phyloP scores from a whole-genome alignment of 2,329 filamentous ascomycete genomes.

The Coniochaeta sp. region DNA sequence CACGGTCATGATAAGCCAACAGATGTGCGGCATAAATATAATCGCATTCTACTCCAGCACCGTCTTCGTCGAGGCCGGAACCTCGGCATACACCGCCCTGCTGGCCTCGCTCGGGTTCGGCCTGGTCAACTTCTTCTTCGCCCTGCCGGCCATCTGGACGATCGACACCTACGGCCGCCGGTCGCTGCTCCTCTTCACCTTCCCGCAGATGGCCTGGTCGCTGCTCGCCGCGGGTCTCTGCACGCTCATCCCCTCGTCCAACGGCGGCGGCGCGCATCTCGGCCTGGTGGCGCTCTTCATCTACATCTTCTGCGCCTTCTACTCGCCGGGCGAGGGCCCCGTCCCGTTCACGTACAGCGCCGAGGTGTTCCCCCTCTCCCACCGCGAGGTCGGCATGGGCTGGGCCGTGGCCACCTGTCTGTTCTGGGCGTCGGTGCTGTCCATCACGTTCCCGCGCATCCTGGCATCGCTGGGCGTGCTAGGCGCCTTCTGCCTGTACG shows the following conservation, averaged over 20 bases:
- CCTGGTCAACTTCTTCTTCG: conserved; percentile 56
- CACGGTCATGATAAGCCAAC: conserved; percentile 59
- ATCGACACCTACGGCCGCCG: conserved; percentile 61
- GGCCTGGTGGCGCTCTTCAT: conserved; percentile 40
- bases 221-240: conserved; percentile 49
- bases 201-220: conserved; percentile 58
- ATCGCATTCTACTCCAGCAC: conserved; percentile 41
- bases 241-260: conserved; percentile 32
- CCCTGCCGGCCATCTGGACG: conserved; percentile 59
- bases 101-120: conserved; percentile 36
- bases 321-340: conserved; percentile 46
- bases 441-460: conserved; percentile 57
- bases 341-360: conserved; percentile 64
- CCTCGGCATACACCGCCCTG: conserved; percentile 28
- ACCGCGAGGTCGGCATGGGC: conserved; percentile 65
- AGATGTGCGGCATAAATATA: conserved; percentile 51
- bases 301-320: conserved; percentile 20
- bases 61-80: conserved; percentile 35
- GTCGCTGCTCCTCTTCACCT: conserved; percentile 54
- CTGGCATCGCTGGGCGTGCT: conserved; percentile 32
- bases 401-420: conserved; percentile 62
- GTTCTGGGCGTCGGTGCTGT: conserved; percentile 49
- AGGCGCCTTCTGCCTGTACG: conserved; percentile 44
- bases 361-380: conserved; percentile 63
- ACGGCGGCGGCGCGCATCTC: conserved; percentile 18